Evolutionary conservation across 495 filamentous ascomycete genomes (phyloP).

Genomic region (Bacidia rubella): DNA sequence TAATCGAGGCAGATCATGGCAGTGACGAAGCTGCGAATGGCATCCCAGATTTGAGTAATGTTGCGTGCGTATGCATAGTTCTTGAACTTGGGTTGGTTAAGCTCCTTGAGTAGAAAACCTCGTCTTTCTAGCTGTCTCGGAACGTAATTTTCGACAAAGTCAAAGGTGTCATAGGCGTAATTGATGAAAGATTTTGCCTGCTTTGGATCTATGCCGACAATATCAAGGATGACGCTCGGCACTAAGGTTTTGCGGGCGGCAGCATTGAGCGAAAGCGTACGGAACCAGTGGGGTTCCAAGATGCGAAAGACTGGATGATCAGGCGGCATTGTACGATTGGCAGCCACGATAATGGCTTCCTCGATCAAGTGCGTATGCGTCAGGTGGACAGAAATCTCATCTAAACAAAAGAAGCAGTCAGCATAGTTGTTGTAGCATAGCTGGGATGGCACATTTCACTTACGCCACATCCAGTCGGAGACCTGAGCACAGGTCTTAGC

Average conservation of each 20-base stretch:
- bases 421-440: too few species aligned
- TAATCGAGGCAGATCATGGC: conserved; percentile 20
- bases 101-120: conserved; percentile 25
- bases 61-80: conserved; percentile 36
- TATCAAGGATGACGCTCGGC: conserved; percentile 27
- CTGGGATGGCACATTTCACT: too few species aligned
- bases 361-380: conserved; percentile 34
- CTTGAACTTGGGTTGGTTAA: conserved; percentile 23
- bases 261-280: conserved; percentile 35
- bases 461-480: conserved; percentile 36
- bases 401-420: too few species aligned
- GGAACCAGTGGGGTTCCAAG: conserved; percentile 35
- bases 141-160: conserved; percentile 22
- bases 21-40: conserved; percentile 25
- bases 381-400: conserved; percentile 34
- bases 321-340: conserved; percentile 27
- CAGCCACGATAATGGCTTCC: conserved; percentile 32
- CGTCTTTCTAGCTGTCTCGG: conserved; percentile 31
- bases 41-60: conserved; percentile 28
- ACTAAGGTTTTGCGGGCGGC: conserved; percentile 33
- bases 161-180: conserved; percentile 4
- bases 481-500: conserved; percentile 37
- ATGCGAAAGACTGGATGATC: conserved; percentile 29
- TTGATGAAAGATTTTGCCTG: conserved; percentile 5
- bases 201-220: conserved; percentile 22